A percentile compares a stretch with the other conserved stretches of the same genome.
Evolutionary conservation across 2,329 filamentous ascomycete species (phyloP).

Genomic region (Fusarium armeniacum): DNA sequence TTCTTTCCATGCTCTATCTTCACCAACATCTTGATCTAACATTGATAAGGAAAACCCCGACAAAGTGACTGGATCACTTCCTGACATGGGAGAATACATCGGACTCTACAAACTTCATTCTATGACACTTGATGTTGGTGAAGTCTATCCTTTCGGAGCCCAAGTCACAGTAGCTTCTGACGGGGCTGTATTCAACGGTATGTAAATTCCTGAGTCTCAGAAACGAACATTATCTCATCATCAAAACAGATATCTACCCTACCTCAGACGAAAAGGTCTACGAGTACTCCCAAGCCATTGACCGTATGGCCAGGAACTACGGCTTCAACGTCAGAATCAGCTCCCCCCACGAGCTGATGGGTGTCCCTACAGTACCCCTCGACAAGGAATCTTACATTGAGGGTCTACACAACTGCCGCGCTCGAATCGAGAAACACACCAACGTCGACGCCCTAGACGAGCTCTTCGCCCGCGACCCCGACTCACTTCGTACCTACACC

Average conservation of each 20-base stretch:
- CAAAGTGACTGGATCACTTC: constrained; percentile 14
- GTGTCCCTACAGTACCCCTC: constrained; percentile 11
- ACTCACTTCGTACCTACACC: constrained; percentile 21
- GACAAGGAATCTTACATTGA: constrained; percentile 14
- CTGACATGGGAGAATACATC: constrained; percentile 20
- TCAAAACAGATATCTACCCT: constrained; percentile 8
- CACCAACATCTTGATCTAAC: background rate
- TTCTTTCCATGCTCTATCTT: background rate
- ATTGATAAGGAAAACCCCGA: constrained; percentile 7
- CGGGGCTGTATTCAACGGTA: constrained; percentile 17
- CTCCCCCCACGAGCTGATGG: constrained; percentile 13
- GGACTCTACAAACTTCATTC: constrained; percentile 15
- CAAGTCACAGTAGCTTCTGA: constrained; percentile 12
- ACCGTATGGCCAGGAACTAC: constrained; percentile 7
- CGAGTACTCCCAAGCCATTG: constrained; percentile 15
- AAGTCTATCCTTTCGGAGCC: constrained; percentile 9
- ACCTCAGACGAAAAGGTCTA: constrained; percentile 14
- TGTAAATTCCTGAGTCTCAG: background rate
- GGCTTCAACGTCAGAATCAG: constrained; percentile 10
- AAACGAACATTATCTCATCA: background rate
- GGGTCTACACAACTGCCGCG: constrained; percentile 16
- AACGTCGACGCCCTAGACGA: constrained; percentile 4
- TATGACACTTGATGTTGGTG: constrained; percentile 3
- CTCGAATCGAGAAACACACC: constrained; percentile 12
- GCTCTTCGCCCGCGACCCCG: constrained; percentile 8